These are phyloP conservation scores for Phytophthora sojae DNA, from an alignment of 352 stramenopile genomes.

Conservation along the genomic window DNA sequence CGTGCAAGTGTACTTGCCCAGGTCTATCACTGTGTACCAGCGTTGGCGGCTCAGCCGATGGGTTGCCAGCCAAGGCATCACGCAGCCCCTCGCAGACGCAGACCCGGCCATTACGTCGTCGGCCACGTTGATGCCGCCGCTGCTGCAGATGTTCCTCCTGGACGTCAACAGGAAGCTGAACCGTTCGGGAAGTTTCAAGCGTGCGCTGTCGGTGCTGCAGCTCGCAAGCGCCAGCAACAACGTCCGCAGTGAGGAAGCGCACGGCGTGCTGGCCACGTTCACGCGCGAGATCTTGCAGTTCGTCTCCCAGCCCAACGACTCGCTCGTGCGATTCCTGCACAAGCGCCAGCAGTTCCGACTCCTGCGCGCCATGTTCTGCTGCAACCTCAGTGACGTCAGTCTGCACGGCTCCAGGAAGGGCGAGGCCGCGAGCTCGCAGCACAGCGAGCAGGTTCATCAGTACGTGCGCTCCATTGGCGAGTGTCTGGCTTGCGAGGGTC, in stretches of 20 bases:
- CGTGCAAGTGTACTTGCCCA: conserved; percentile 54
- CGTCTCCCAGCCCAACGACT: conserved; percentile 61
- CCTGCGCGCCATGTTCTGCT: conserved; percentile 72
- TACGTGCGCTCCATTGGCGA: conserved; percentile 72
- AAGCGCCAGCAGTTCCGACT: conserved; percentile 75
- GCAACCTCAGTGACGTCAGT: conserved; percentile 67
- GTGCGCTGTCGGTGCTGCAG: conserved; percentile 57
- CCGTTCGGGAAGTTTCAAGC: conserved; percentile 53
- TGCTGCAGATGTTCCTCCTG: conserved; percentile 73
- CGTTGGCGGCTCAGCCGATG: conserved; percentile 74
- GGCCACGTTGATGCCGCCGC: conserved; percentile 54
- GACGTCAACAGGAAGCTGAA: conserved; percentile 68
- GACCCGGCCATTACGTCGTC: conserved; percentile 53
- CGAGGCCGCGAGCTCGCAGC: conserved; percentile 31
- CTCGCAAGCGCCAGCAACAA: conserved; percentile 45
- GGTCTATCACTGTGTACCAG: conserved; percentile 75
- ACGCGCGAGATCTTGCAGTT: conserved; percentile 64
- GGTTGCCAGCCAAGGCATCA: conserved; percentile 67
- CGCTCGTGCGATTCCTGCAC: conserved; percentile 66
- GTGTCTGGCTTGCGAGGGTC: conserved; percentile 69
- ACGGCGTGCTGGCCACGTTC: conserved; percentile 62
- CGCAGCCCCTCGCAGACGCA: conserved; percentile 50
- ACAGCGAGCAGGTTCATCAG: conserved; percentile 47
- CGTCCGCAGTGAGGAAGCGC: conserved; percentile 62
- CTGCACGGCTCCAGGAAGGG: conserved; percentile 40